Percentiles rank a stretch among this genome's conserved stretches.
Evolutionary conservation across 371 early-diverging fungal species (phyloP).

Genomic region (Haplosporangium sp.): DNA sequence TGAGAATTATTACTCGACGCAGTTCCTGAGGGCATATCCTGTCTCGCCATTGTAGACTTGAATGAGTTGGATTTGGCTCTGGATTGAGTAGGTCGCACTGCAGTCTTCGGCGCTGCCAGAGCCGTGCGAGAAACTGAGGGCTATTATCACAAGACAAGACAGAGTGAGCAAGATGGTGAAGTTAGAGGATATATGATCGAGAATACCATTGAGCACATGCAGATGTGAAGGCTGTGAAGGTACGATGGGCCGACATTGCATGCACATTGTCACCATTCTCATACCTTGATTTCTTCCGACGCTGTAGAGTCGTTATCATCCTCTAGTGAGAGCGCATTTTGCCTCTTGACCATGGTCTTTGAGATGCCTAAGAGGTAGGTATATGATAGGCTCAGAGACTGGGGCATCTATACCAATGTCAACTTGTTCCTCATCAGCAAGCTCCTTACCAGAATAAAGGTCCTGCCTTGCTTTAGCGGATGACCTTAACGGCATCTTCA

Average conservation of each 20-base stretch:
- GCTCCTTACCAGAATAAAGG: conserved; percentile 21
- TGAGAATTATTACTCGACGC: neutral
- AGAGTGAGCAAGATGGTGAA: no score
- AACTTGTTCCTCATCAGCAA: neutral
- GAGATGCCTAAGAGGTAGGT: conserved; percentile 17
- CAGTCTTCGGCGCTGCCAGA: neutral
- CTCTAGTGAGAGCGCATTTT: conserved; percentile 38
- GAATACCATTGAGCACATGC: no score
- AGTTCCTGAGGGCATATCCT: conserved; percentile 2
- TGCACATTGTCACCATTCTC: neutral
- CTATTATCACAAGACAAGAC: neutral
- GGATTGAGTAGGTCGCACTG: conserved; percentile 23
- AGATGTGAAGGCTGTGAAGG: no score
- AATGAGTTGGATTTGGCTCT: conserved; percentile 12
- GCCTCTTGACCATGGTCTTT: conserved; percentile 24
- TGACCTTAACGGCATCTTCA: conserved; percentile 44
- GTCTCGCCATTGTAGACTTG: conserved; percentile 5
- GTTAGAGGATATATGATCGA: no score
- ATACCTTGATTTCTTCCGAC: conserved; percentile 38
- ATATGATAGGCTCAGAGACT: neutral
- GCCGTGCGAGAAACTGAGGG: conserved; percentile 6
- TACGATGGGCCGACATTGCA: no score
- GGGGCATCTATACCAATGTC: neutral
- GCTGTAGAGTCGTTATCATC: conserved; percentile 49
- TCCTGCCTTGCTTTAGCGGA: conserved; percentile 42